Conservation (phyloP, 2,329 filamentous ascomycete species). For the Colletotrichum sp. region DNA sequence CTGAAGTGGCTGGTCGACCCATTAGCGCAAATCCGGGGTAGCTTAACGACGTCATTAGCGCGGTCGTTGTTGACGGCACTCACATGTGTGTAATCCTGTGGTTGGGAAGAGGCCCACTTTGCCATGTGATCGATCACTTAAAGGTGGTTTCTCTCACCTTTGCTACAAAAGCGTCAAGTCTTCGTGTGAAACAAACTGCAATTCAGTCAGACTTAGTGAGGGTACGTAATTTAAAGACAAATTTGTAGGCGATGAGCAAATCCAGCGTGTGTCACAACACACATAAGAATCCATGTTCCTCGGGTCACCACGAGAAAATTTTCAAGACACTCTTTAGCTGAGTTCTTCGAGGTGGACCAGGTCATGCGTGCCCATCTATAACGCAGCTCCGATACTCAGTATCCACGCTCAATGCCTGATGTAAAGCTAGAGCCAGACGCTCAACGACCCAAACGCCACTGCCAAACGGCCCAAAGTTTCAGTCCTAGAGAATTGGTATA, state of each 20-base stretch:
- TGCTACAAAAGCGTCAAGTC: not conserved
- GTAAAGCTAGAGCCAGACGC: not conserved
- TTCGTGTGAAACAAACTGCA: not conserved
- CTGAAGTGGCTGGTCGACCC: not conserved
- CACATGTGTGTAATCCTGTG: not conserved
- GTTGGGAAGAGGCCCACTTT: not conserved
- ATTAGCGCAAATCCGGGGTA: not conserved
- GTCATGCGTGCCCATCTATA: not conserved
- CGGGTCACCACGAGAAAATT: not conserved
- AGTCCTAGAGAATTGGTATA: not conserved
- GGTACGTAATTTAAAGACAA: not conserved
- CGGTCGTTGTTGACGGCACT: not conserved
- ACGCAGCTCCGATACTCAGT: not conserved
- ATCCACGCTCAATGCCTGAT: not conserved
- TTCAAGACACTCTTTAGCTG: not conserved
- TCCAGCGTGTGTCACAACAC: not conserved
- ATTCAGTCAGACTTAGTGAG: not conserved
- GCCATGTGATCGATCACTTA: not conserved
- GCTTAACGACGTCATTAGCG: not conserved
- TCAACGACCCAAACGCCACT: conserved; percentile 1
- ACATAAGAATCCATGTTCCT: not conserved
- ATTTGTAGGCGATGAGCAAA: not conserved
- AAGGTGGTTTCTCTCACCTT: not conserved
- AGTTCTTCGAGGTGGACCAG: not conserved
- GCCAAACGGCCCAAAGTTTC: not conserved